Conservation (phyloP, 192 early-diverging fungal genomes). For the Coemansia sp. region DNA sequence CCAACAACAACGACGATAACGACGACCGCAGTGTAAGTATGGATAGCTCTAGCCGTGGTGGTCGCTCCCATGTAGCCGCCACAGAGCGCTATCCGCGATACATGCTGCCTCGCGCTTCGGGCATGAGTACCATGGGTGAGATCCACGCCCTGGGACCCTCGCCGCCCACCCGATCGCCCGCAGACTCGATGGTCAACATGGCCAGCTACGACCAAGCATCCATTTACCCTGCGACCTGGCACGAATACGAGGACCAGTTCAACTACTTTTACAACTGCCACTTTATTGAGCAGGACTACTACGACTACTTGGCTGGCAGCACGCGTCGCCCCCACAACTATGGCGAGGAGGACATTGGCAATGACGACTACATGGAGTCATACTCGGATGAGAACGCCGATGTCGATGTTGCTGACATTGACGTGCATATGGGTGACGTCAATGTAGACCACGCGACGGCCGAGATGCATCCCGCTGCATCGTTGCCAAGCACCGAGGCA, state of each 20-base stretch:
- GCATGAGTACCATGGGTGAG: constrained; percentile 54
- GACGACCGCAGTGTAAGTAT: neutral
- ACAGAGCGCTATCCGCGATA: constrained; percentile 30
- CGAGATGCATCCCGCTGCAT: neutral
- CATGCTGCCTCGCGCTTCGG: constrained; percentile 48
- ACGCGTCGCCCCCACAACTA: constrained; percentile 4
- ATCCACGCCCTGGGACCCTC: constrained; percentile 40
- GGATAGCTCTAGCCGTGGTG: neutral
- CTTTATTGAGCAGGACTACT: constrained; percentile 55
- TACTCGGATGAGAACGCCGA: constrained; percentile 10
- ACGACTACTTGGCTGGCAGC: constrained; percentile 34
- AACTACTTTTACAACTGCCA: constrained; percentile 57
- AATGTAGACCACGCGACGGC: neutral
- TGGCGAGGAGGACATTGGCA: constrained; percentile 1
- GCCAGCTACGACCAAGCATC: constrained; percentile 18
- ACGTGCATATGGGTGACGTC: constrained; percentile 15
- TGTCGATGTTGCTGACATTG: constrained; percentile 6
- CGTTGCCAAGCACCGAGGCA: constrained; percentile 1
- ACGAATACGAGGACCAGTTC: constrained; percentile 56
- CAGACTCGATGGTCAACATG: constrained; percentile 12
- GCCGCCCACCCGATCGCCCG: constrained; percentile 12
- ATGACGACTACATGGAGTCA: neutral
- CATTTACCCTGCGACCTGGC: constrained; percentile 46
- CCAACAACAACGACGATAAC: neutral
- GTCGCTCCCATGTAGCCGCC: neutral